A percentile compares a stretch with the other conserved stretches of the same genome.
Conservation (phyloP, 345 rosid species). For the Salix exigua region DNA sequence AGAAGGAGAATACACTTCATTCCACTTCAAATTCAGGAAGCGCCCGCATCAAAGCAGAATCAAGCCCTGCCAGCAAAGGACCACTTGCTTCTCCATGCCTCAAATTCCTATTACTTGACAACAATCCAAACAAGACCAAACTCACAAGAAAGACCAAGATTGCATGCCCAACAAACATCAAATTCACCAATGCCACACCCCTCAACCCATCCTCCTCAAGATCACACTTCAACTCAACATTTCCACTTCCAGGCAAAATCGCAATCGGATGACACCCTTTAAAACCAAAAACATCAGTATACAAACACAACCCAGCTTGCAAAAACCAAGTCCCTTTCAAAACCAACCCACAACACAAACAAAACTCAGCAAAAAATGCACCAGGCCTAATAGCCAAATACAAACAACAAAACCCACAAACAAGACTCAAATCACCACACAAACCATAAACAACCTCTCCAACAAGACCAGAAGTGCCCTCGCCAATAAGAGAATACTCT, state of each 20-base stretch:
- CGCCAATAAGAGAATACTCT: slow-evolving; percentile 37
- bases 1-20: slow-evolving; percentile 11
- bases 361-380: slow-evolving; percentile 49
- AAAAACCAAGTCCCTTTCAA: slow-evolving; percentile 52
- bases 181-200: slow-evolving; percentile 49
- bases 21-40: slow-evolving; percentile 42
- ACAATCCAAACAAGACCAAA: slow-evolving; percentile 30
- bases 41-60: slow-evolving; percentile 17
- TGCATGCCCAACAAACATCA: slow-evolving; percentile 51
- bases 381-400: slow-evolving; percentile 44
- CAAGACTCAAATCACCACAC: slow-evolving; percentile 36
- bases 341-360: slow-evolving; percentile 43
- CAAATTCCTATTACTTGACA: slow-evolving; percentile 32
- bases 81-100: slow-evolving; percentile 41
- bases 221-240: slow-evolving; percentile 45
- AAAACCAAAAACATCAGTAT: slow-evolving; percentile 40
- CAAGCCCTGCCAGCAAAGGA: slow-evolving; percentile 41
- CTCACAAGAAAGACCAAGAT: slow-evolving; percentile 34
- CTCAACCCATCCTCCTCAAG: slow-evolving; percentile 51
- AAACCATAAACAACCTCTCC: slow-evolving; percentile 35
- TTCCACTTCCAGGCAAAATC: slow-evolving; percentile 20
- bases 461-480: slow-evolving; percentile 34
- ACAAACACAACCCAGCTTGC: slow-evolving; percentile 49
- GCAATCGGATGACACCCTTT: slow-evolving; percentile 41
- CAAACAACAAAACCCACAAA: slow-evolving; percentile 49